Evolutionary conservation across 2,329 filamentous ascomycete species (phyloP), one percentile per base, ranked within the genome.

Genomic region (Lomentospora prolificans): DNA sequence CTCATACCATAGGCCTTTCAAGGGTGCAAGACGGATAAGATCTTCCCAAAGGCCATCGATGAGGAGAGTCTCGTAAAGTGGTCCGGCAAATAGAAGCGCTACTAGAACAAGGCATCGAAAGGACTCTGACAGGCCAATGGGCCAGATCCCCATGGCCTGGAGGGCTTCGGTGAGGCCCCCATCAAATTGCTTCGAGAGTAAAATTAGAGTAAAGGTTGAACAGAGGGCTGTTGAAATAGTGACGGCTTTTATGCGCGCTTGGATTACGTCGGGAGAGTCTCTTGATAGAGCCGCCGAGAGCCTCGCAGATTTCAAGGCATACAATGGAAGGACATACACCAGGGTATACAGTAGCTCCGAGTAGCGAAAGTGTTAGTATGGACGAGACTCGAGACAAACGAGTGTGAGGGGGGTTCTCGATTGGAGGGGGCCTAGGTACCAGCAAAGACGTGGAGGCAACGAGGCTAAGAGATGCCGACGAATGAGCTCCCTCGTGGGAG

Each of bases 291-390:
- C 82, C 25, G 82, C 79, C 6, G 89, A 94, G 5, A 91, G 90
- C 54, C 91, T 83, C 4, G 92, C 95, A 19, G 82, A 79, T 3
- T 82, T 70, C 19, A 86, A 94, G 60, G 92, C 76, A 75, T 99
- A 96, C 70, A 97, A 90, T 24, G 94, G 92, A 3, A 88, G 74
- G 63, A 99, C 89, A 72, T 97, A 99, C 73, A 90, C 72, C 62
- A 90, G 69, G n/a, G 90, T 95, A 71, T 95, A 95, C 59, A 85
- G 70, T 59, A 91, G 72, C 89, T 88, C 58, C 66, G 44, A 54
- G 22, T 2, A 19, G 22, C 22, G 10, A 9, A 4, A 9, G 44
- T 22, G 31, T 48, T 22, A 48, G 44, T 14, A 27, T 4, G 12
- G 22, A 19, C n/a, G 41, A 46, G 7, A 3, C 10, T 27, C 1